Conservation (phyloP, 371 early-diverging fungal genomes). For the Capillidium heterosporum region DNA sequence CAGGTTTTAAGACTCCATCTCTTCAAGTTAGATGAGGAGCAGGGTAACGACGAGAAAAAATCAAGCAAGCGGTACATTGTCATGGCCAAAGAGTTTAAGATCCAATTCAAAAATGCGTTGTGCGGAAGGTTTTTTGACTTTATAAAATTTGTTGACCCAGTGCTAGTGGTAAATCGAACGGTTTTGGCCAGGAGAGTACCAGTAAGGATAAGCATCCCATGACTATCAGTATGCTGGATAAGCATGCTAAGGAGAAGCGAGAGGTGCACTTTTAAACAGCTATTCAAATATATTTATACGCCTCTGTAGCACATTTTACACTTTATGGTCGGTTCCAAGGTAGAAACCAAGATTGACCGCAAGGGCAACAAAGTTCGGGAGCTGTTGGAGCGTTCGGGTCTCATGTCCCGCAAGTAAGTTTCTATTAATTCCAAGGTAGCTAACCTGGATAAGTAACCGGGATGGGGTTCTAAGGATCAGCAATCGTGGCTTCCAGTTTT, state of each 20-base stretch:
- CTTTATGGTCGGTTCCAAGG: constrained; percentile 83
- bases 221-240: constrained; percentile 47
- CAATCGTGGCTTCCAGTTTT: constrained; percentile 89
- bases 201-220: constrained; percentile 47
- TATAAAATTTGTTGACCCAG: not conserved
- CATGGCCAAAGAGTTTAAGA: constrained; percentile 52
- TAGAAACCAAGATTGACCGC: constrained; percentile 17
- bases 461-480: constrained; percentile 47
- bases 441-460: not conserved
- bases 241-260: constrained; percentile 72
- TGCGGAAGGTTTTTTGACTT: constrained; percentile 53
- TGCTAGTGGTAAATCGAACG: constrained; percentile 48
- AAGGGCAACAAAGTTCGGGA: constrained; percentile 59
- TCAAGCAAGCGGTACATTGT: constrained; percentile 11
- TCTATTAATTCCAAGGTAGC: not conserved
- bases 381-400: constrained; percentile 47
- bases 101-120: constrained; percentile 65
- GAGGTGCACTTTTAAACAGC: constrained; percentile 23
- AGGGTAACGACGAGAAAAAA: constrained; percentile 15
- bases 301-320: constrained; percentile 50
- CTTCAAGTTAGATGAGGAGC: constrained; percentile 16
- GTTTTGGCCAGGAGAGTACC: constrained; percentile 58
- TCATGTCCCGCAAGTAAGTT: constrained; percentile 45
- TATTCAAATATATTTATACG: constrained; percentile 1
- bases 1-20: constrained; percentile 48